Conservation (phyloP, 208 protist species). For the Angomonas ambiguus region DNA sequence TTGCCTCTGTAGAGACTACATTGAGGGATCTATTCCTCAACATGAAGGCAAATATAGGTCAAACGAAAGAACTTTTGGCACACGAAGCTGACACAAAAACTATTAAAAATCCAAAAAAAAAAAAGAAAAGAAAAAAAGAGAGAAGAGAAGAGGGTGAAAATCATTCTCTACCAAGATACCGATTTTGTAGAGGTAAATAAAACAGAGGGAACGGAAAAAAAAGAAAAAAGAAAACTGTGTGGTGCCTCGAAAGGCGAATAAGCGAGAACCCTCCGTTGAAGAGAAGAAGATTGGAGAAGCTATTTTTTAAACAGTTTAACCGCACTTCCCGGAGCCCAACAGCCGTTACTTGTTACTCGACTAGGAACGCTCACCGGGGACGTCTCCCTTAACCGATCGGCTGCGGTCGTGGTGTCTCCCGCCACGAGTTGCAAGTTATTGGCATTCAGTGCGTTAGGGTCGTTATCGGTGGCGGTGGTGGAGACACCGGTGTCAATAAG, state of each 20-base stretch:
- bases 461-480: not conserved
- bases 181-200: not conserved
- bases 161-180: not conserved
- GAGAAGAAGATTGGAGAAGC: not conserved
- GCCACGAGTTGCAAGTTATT: not conserved
- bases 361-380: not conserved
- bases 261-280: not conserved
- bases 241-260: not conserved
- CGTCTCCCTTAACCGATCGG: not conserved
- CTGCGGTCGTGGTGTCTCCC: not conserved
- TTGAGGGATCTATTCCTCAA: too few species aligned
- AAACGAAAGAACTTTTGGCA: too few species aligned
- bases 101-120: too few species aligned
- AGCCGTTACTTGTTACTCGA: slow-evolving; percentile 4
- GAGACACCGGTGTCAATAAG: not conserved
- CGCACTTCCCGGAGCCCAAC: slow-evolving; percentile 37
- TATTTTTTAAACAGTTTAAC: slow-evolving; percentile 29
- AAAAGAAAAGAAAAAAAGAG: too few species aligned
- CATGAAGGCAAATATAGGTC: too few species aligned
- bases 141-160: too few species aligned
- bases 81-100: too few species aligned
- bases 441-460: not conserved
- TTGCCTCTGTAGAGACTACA: too few species aligned
- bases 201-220: not conserved
- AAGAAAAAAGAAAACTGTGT: not conserved